Evolutionary conservation across 129 eudicot genomes (phyloP).

Genomic region (Artemisia tridentata): DNA sequence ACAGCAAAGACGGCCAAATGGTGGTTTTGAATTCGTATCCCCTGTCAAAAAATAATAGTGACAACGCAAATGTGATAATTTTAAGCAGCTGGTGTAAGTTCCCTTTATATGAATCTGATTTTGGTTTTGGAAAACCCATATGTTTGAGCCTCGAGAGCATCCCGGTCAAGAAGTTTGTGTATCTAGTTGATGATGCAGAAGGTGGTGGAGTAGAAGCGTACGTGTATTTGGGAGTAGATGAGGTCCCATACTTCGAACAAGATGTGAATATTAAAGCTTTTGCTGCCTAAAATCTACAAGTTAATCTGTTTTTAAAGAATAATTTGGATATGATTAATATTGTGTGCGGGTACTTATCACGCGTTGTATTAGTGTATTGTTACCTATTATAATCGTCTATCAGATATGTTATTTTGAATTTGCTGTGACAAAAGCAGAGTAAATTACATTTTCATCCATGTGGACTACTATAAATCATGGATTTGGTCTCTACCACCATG

Average conservation of each 20-base stretch:
- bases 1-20: neutral
- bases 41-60: neutral
- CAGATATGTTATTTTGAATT: too few relatives aligned
- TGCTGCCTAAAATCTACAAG: neutral
- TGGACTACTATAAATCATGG: too few relatives aligned
- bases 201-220: constrained; percentile 20
- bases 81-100: constrained; percentile 15
- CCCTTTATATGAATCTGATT: constrained; percentile 9
- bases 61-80: too few relatives aligned
- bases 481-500: too few relatives aligned
- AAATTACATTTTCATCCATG: too few relatives aligned
- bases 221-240: constrained; percentile 3
- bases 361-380: too few relatives aligned
- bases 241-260: constrained; percentile 8
- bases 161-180: neutral
- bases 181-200: neutral
- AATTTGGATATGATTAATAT: too few relatives aligned
- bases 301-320: too few relatives aligned
- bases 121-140: constrained; percentile 23
- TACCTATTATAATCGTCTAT: too few relatives aligned
- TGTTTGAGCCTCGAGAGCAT: neutral
- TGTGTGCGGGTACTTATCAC: too few relatives aligned
- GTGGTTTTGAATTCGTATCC: neutral
- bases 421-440: too few relatives aligned
- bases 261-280: constrained; percentile 1